phyloP scores from a whole-genome alignment of 352 stramenopile species.

The Globisporangium nunn region DNA sequence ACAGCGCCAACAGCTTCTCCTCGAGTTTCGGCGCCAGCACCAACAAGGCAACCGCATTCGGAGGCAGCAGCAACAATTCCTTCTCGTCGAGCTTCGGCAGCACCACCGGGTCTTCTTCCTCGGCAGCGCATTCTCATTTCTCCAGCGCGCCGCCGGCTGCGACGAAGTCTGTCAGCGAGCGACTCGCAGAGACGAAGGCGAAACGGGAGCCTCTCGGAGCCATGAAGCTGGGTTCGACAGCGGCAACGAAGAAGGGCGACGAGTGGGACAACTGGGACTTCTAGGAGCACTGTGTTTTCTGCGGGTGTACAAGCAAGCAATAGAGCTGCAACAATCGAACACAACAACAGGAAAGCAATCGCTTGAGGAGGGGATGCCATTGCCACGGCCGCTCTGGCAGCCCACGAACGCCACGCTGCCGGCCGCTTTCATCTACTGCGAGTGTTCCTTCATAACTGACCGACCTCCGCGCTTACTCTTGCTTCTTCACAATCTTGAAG shows the following conservation, averaged over 20 bases:
- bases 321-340: neutral
- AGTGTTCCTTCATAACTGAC: neutral
- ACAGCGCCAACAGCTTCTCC: slow-evolving; percentile 3
- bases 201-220: slow-evolving; percentile 44
- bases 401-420: neutral
- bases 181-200: slow-evolving; percentile 43
- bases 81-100: slow-evolving; percentile 1
- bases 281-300: slow-evolving; percentile 16
- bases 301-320: slow-evolving; percentile 1
- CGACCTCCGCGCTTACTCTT: slow-evolving; percentile 1
- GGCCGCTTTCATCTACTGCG: no score
- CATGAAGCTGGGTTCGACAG: slow-evolving; percentile 46
- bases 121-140: slow-evolving; percentile 11
- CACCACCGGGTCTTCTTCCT: slow-evolving; percentile 3
- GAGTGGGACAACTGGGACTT: slow-evolving; percentile 84
- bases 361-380: neutral
- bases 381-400: neutral
- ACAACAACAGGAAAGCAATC: neutral
- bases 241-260: slow-evolving; percentile 43
- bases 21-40: slow-evolving; percentile 7
- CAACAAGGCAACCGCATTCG: neutral
- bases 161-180: slow-evolving; percentile 43
- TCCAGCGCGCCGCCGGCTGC: slow-evolving; percentile 5
- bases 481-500: slow-evolving; percentile 65
- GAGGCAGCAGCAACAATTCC: neutral